Evolutionary conservation across 805 yeast species (phyloP).

Genomic region (Wickerhamiella domercqiae): DNA sequence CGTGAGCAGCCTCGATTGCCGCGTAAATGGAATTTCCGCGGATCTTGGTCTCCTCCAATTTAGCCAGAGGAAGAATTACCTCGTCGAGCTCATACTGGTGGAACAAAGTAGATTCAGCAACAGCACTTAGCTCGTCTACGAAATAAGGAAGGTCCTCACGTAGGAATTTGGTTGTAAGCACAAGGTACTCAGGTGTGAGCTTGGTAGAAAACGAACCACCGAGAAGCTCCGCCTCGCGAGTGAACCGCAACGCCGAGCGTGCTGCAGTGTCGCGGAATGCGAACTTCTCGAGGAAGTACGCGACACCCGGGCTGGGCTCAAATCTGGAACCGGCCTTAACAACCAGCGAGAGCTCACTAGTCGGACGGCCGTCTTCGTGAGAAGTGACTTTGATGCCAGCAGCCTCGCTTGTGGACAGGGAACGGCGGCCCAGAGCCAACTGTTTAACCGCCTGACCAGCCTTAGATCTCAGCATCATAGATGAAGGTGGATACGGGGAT

Average conservation of each 20-base stretch:
- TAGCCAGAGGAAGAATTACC: constrained; percentile 65
- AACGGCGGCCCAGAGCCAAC: constrained; percentile 13
- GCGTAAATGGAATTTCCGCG: constrained; percentile 35
- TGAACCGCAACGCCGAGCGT: constrained; percentile 80
- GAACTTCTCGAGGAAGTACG: constrained; percentile 74
- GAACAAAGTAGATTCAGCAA: constrained; percentile 48
- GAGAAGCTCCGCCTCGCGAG: constrained; percentile 85
- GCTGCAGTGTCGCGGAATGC: constrained; percentile 61
- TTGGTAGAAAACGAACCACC: constrained; percentile 65
- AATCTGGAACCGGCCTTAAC: constrained; percentile 71
- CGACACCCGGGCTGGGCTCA: constrained; percentile 53
- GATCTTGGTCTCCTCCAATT: constrained; percentile 37
- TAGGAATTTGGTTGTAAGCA: constrained; percentile 68
- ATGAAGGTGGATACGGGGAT: background rate
- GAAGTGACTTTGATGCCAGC: constrained; percentile 18
- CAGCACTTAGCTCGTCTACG: constrained; percentile 70
- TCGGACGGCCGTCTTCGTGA: constrained; percentile 42
- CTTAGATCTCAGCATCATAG: constrained; percentile 4
- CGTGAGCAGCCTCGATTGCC: constrained; percentile 68
- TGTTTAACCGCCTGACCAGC: constrained; percentile 4
- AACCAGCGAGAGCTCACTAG: constrained; percentile 64
- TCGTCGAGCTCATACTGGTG: constrained; percentile 75
- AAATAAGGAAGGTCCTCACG: constrained; percentile 82
- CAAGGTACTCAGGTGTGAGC: constrained; percentile 73
- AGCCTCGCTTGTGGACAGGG: constrained; percentile 19